Evolutionary conservation across 495 filamentous ascomycete genomes (phyloP).

Genomic region (Apodospora peruviana): DNA sequence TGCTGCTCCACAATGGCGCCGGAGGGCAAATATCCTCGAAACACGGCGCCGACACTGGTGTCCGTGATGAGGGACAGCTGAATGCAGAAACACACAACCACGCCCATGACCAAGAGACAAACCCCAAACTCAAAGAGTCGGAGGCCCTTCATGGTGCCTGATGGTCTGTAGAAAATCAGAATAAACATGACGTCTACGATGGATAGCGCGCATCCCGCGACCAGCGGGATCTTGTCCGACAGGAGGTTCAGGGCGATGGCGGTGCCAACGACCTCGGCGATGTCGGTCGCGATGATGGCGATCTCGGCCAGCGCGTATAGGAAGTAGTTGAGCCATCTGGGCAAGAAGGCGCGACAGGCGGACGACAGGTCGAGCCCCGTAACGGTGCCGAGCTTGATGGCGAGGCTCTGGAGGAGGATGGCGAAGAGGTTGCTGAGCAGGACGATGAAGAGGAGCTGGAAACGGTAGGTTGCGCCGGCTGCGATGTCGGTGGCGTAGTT

Average conservation of each 20-base stretch:
- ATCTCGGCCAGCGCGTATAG: slow-evolving; percentile 25
- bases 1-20: slow-evolving; percentile 57
- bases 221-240: slow-evolving; percentile 67
- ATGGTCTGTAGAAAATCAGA: slow-evolving; percentile 77
- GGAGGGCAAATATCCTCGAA: slow-evolving; percentile 79
- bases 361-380: slow-evolving; percentile 25
- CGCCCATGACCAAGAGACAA: slow-evolving; percentile 69
- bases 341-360: slow-evolving; percentile 21
- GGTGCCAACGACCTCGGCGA: slow-evolving; percentile 89
- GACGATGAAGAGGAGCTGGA: slow-evolving; percentile 26
- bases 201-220: slow-evolving; percentile 82
- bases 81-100: slow-evolving; percentile 87
- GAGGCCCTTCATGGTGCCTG: slow-evolving; percentile 65
- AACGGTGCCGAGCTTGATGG: slow-evolving; percentile 27
- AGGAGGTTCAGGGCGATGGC: slow-evolving; percentile 88
- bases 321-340: slow-evolving; percentile 24
- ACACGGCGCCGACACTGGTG: slow-evolving; percentile 68
- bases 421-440: slow-evolving; percentile 27
- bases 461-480: slow-evolving; percentile 24
- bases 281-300: slow-evolving; percentile 35
- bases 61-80: slow-evolving; percentile 73
- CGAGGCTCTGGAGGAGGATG: slow-evolving; percentile 25
- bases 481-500: slow-evolving; percentile 30
- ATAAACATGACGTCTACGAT: slow-evolving; percentile 81
- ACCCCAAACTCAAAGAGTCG: slow-evolving; percentile 80